Percentiles rank a stretch among this genome's conserved stretches.
These are phyloP conservation scores for Pleurotus eryngii DNA, from an alignment of 768 basidiomycete species.

Conservation along the genomic window DNA sequence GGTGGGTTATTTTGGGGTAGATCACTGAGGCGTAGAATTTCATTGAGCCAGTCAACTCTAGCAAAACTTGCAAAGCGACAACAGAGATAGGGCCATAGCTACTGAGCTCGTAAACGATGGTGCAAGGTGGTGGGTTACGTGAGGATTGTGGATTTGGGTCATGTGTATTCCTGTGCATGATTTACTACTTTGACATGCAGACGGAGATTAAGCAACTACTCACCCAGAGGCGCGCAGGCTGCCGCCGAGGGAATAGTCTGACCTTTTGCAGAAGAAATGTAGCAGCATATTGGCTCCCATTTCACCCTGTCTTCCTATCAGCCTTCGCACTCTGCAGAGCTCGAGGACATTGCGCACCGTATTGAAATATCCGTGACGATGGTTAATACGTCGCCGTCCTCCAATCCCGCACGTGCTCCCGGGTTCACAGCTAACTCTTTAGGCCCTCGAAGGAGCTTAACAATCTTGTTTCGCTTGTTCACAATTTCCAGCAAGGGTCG, in stretches of 20 bases:
- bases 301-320: constrained; percentile 32
- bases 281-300: constrained; percentile 53
- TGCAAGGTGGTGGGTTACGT: constrained; percentile 65
- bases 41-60: constrained; percentile 64
- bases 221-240: constrained; percentile 54
- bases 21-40: constrained; percentile 52
- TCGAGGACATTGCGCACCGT: constrained; percentile 35
- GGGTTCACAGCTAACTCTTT: constrained; percentile 31
- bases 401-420: constrained; percentile 35
- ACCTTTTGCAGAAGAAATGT: constrained; percentile 33
- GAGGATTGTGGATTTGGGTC: constrained; percentile 37
- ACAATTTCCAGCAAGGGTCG: constrained; percentile 47
- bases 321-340: background rate
- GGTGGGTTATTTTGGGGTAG: constrained; percentile 29
- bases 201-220: constrained; percentile 11
- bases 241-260: constrained; percentile 34
- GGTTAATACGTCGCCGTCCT: constrained; percentile 51
- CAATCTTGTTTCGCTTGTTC: constrained; percentile 45
- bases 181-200: background rate
- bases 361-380: constrained; percentile 41
- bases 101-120: constrained; percentile 47
- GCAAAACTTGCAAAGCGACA: constrained; percentile 57
- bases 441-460: constrained; percentile 39
- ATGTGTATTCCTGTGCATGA: constrained; percentile 50
- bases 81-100: constrained; percentile 52